Percentiles rank a stretch among this genome's conserved stretches.
Conservation (phyloP, 805 yeast species). For the Candida berthetii region DNA sequence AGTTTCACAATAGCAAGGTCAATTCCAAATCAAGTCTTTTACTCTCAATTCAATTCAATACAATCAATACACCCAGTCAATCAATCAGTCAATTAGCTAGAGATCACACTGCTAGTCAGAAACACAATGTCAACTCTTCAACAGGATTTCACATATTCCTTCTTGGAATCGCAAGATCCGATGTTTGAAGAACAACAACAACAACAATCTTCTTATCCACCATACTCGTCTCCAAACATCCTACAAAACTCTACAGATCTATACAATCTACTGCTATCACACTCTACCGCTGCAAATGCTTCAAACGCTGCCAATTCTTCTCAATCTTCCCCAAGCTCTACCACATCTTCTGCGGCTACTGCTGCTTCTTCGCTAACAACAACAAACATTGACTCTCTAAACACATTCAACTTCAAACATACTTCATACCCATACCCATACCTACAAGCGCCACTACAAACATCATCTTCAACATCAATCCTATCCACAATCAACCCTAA, state of each 20-base stretch:
- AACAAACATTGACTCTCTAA: neutral
- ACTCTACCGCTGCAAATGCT: neutral
- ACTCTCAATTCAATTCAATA: too few relatives aligned
- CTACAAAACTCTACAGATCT: neutral
- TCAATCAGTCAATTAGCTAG: too few relatives aligned
- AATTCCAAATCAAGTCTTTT: too few relatives aligned
- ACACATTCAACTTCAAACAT: neutral
- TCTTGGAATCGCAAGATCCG: neutral
- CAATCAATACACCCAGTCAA: too few relatives aligned
- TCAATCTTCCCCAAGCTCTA: too few relatives aligned
- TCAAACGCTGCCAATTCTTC: neutral
- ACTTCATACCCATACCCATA: neutral
- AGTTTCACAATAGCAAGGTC: too few relatives aligned
- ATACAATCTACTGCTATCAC: neutral
- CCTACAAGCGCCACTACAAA: neutral
- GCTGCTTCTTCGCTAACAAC: neutral
- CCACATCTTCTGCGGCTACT: too few relatives aligned
- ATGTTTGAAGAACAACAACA: neutral
- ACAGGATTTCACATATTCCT: neutral
- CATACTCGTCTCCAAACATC: neutral
- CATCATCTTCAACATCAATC: neutral
- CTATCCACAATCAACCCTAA: conserved; percentile 9
- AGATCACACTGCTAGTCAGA: too few relatives aligned
- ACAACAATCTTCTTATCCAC: neutral
- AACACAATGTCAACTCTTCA: neutral